Percentiles rank a stretch among this genome's conserved stretches.
These are phyloP conservation scores for Fraxinus ornus DNA, from an alignment of 305 asterid species.

Conservation along the genomic window DNA sequence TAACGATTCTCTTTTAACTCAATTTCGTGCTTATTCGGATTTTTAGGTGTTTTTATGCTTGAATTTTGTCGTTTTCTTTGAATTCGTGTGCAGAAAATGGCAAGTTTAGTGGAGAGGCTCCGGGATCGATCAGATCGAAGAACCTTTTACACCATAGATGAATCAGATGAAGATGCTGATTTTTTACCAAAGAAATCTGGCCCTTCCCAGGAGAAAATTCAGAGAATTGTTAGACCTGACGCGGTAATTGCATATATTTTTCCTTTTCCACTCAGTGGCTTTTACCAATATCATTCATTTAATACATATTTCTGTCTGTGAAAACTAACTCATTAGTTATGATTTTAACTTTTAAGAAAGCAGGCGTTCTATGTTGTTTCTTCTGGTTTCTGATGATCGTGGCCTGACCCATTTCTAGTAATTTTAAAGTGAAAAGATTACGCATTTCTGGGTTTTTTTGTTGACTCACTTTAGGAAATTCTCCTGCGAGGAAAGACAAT, in stretches of 20 bases:
- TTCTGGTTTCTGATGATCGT: not conserved
- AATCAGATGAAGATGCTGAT: conserved; percentile 85
- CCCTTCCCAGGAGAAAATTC: conserved; percentile 45
- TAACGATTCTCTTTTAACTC: not conserved
- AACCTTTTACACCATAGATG: conserved; percentile 78
- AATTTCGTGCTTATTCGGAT: not conserved
- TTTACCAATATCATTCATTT: not conserved
- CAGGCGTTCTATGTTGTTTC: not conserved
- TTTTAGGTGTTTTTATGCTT: not conserved
- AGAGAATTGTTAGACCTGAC: conserved; percentile 68
- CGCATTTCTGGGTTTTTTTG: not conserved
- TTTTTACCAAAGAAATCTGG: conserved; percentile 45
- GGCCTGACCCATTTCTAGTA: not conserved
- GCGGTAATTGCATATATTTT: conserved; percentile 42
- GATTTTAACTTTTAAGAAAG: not conserved
- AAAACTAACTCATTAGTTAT: not conserved
- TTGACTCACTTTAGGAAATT: not conserved
- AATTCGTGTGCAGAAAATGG: conserved; percentile 44
- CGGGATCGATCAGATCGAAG: conserved; percentile 84
- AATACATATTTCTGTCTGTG: not conserved
- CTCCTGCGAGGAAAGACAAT: not conserved
- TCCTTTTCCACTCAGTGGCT: not conserved
- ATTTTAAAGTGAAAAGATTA: not conserved
- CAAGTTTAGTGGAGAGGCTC: conserved; percentile 92
- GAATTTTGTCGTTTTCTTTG: not conserved